Evolutionary conservation across 805 yeast genomes (phyloP).

Genomic region (Saccharomycopsis guyanensis): DNA sequence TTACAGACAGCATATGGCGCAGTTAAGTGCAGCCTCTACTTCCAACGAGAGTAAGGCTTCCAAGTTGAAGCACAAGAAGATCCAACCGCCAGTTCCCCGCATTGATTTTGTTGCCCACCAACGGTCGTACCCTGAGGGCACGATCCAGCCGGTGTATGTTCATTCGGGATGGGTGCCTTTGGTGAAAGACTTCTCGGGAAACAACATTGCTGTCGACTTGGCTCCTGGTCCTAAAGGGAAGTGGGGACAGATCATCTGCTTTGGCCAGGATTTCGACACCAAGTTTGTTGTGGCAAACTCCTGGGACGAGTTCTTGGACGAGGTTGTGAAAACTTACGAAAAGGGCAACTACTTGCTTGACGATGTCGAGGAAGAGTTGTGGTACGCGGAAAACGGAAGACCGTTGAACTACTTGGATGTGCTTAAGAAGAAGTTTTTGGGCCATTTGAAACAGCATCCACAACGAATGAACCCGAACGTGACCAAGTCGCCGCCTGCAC

Average conservation of each 20-base stretch:
- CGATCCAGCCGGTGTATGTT: conserved; percentile 70
- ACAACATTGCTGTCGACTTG: conserved; percentile 85
- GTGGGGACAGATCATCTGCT: conserved; percentile 87
- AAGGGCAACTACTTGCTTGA: conserved; percentile 71
- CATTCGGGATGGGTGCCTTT: conserved; percentile 90
- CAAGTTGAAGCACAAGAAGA: conserved; percentile 12
- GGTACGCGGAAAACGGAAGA: conserved; percentile 62
- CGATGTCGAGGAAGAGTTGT: conserved; percentile 54
- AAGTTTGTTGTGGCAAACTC: conserved; percentile 80
- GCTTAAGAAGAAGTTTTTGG: conserved; percentile 30
- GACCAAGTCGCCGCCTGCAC: not conserved
- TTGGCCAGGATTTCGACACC: conserved; percentile 91
- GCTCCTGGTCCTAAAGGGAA: conserved; percentile 73
- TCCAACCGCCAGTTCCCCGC: conserved; percentile 27
- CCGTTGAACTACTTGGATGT: conserved; percentile 41
- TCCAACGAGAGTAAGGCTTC: conserved; percentile 22
- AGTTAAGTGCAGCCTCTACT: conserved; percentile 22
- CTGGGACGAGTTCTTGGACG: conserved; percentile 82
- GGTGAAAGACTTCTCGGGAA: conserved; percentile 82
- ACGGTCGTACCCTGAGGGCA: conserved; percentile 69
- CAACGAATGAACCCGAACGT: not conserved
- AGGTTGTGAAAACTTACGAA: conserved; percentile 81
- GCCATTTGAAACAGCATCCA: conserved; percentile 21
- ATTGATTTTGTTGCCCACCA: conserved; percentile 29
- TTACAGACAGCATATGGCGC: conserved; percentile 22